phyloP scores from a whole-genome alignment of 495 filamentous ascomycete species.

The Aspergillus baeticus region DNA sequence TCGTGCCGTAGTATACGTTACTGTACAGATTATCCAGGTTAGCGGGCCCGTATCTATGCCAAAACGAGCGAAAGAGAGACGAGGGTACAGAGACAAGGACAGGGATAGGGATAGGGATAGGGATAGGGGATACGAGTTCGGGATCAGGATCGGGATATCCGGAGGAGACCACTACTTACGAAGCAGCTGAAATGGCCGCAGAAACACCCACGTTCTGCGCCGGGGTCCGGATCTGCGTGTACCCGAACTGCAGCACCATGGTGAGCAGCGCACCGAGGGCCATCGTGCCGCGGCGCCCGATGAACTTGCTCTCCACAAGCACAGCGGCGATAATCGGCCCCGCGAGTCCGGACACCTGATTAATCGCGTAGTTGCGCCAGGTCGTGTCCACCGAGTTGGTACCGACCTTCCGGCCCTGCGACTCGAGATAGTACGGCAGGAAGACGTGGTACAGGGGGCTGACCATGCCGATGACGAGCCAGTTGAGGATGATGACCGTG shows the following conservation, averaged over 20 bases:
- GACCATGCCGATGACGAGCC: conserved; percentile 39
- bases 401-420: conserved; percentile 27
- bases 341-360: conserved; percentile 37
- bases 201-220: conserved; percentile 42
- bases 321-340: conserved; percentile 40
- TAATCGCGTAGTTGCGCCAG: conserved; percentile 47
- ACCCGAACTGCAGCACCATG: conserved; percentile 43
- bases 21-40: too few relatives aligned
- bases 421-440: conserved; percentile 34
- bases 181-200: conserved; percentile 39
- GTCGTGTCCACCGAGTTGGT: conserved; percentile 29
- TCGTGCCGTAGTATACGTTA: conserved; percentile 49
- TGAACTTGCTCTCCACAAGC: conserved; percentile 29
- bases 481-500: conserved; percentile 33
- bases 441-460: conserved; percentile 36
- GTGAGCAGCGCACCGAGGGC: conserved; percentile 39
- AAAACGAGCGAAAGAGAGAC: too few relatives aligned
- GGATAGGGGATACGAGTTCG: too few relatives aligned
- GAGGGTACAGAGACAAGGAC: too few relatives aligned
- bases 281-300: conserved; percentile 38
- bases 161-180: too few relatives aligned
- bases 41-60: too few relatives aligned
- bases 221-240: conserved; percentile 38
- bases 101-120: too few relatives aligned
- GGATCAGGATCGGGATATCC: too few relatives aligned